Evolutionary conservation across 371 early-diverging fungal genomes (phyloP).

Genomic region (Lichtheimia ornata): DNA sequence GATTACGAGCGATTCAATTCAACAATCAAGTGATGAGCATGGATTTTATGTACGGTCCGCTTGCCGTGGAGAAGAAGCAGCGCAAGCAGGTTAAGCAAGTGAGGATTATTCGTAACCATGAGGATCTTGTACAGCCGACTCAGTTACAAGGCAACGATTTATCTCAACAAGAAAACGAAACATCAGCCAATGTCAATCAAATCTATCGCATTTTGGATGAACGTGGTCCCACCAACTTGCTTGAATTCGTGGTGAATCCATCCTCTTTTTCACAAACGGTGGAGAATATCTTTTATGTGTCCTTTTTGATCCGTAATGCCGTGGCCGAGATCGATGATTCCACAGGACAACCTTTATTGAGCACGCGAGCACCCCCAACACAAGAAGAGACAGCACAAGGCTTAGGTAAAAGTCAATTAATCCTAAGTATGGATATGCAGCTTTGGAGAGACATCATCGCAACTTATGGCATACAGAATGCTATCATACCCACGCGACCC

Average conservation of each 20-base stretch:
- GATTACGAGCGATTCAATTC: conserved; percentile 53
- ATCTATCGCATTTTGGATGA: conserved; percentile 65
- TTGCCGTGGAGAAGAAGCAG: conserved; percentile 64
- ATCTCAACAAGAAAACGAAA: conserved; percentile 84
- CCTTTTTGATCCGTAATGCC: conserved; percentile 88
- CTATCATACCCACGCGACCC: conserved; percentile 66
- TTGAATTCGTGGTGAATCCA: conserved; percentile 89
- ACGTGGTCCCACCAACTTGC: conserved; percentile 70
- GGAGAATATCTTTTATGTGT: conserved; percentile 93
- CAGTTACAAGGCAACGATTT: conserved; percentile 74
- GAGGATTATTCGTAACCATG: conserved; percentile 43
- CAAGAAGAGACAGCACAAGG: conserved; percentile 65
- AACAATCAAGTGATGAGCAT: conserved; percentile 61
- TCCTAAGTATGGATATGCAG: conserved; percentile 75
- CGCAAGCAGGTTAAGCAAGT: conserved; percentile 38
- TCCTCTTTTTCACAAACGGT: conserved; percentile 90
- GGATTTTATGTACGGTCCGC: conserved; percentile 79
- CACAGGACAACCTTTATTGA: conserved; percentile 68
- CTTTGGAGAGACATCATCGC: conserved; percentile 74
- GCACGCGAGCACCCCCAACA: conserved; percentile 60
- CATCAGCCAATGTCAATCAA: conserved; percentile 75
- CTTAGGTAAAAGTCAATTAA: conserved; percentile 76
- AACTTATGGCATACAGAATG: conserved; percentile 60
- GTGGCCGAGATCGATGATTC: conserved; percentile 74
- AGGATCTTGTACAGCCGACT: conserved; percentile 39